Evolutionary conservation across 2,329 filamentous ascomycete genomes (phyloP), one percentile per base, ranked within the genome.

Genomic region (Stachybotrys chartarum): DNA sequence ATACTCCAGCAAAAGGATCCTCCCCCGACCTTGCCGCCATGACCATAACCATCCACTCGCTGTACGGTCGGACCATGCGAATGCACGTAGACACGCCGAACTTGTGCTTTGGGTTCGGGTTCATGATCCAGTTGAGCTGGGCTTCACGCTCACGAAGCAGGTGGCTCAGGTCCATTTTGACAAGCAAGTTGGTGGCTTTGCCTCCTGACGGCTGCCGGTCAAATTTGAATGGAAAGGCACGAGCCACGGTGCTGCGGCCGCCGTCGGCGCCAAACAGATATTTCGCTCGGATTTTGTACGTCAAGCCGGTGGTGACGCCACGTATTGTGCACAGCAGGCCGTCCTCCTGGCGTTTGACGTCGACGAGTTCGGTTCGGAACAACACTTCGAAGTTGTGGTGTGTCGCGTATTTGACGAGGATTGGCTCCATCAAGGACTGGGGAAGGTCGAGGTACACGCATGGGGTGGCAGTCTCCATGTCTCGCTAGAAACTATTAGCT

Each of bases 1-100:
- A 18, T 10, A 52, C 5, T 8, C 35, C 50, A 17, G 42, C 35
- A 10, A 42, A 44, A n/a, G 50, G 50, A 12, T 24, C 39, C 12
- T 24, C 35, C 14, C 31, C 18, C 14, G 17, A 7, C 8, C 50
- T 12, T 8, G 18, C 16, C 4, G 16, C 50, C 10, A 52, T 42
- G 16, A 83, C 64, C 55, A 82, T 80, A 49, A 81, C 80, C 70
- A 82, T 74, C 82, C 82, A 87, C 69, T 86, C 79, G 59, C 79
- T 64, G 83, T 83, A 86, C 0, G 82, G 78, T 68, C 79, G 82
- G 5, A 86, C 81, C 82, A 86, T 85, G 30, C 84, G 72, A 3
- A 78, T 71, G 59, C 82, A 67, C 3, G 65, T 68, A 35, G 70
- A 69, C 75, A 78, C 81, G 0, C 73, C 80, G 67, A 79, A 84